Conservation (phyloP, 2,329 filamentous ascomycete genomes). For the Triangularia verruculosa region DNA sequence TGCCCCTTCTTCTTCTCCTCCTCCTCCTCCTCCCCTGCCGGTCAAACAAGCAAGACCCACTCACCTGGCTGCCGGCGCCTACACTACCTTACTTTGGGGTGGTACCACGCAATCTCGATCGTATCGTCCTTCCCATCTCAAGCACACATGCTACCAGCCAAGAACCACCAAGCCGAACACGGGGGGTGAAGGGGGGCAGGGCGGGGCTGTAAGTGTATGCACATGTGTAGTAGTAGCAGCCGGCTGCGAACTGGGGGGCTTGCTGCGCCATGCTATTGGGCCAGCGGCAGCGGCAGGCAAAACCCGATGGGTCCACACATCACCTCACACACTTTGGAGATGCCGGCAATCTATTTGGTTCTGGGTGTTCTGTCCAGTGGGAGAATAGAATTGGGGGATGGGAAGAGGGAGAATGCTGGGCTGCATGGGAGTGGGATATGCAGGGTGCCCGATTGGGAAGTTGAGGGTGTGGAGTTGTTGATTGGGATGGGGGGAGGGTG, state of each 20-base stretch:
- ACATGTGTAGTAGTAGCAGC: not conserved
- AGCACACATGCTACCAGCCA: not conserved
- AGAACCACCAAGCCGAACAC: not conserved
- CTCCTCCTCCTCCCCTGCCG: too few species aligned
- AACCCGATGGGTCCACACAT: too few species aligned
- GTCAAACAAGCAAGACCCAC: not conserved
- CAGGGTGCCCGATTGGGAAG: not conserved
- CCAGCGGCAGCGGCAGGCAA: not conserved
- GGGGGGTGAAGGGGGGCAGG: too few species aligned
- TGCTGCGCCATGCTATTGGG: not conserved
- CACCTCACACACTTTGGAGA: not conserved
- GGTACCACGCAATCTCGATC: not conserved
- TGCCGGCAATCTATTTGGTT: not conserved
- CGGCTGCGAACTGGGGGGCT: not conserved
- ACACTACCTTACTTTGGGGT: too few species aligned
- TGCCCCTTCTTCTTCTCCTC: not conserved
- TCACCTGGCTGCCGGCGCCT: not conserved
- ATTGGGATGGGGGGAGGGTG: not conserved
- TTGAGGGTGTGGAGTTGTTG: not conserved
- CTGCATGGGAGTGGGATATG: not conserved
- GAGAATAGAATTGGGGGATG: not conserved
- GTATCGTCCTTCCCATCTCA: not conserved
- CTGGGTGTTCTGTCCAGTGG: not conserved
- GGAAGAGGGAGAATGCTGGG: not conserved
- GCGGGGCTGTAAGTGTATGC: not conserved